Evolutionary conservation across 257 asterid genomes (phyloP), one percentile per base, ranked within the genome.

Genomic region (Jaltomata sinuosa): DNA sequence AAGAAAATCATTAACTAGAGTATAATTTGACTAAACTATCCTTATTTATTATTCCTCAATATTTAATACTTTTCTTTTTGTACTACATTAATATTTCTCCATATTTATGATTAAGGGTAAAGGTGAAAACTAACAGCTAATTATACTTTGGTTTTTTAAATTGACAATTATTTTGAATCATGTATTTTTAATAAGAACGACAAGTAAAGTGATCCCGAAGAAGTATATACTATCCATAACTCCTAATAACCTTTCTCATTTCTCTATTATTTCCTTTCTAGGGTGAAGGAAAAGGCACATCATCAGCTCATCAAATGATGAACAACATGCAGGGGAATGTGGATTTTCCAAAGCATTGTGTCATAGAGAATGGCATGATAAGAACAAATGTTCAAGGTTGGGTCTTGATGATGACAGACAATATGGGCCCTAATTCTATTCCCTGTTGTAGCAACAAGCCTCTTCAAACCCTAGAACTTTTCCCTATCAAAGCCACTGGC

Each of bases 401-500:
- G 36, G 32, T 53, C 47, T 84, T 85, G 92, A 83, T 74, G 85
- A 83, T 59, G 90, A 88, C 21, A 38, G 71, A 34, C 52, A n/a
- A n/a, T n/a, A 83, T n/a, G 84, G 91, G 88, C 7, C 92, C 91
- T 84, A 85, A 15, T 64, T 64, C 79, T 62, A 47, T 31, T 67
- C 88, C 89, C 22, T 87, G 90, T 81, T 85, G 89, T 91, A 84
- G 69, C 29, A 87, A 88, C 49, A 79, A 86, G 55, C 98, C 55
- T 16, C 91, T 91, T 49, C 80, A 91, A 91, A 94, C 98, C 91
- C 94, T 94, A 53, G 87, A 93, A 77, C 97, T 94, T 85, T 94
- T 94, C 78, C 98, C 98, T 19, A 91, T 91, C 69, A 83, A 84
- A 87, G 47, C 65, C 42, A 89, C 88, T 68, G 77, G 42, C 82